Evolutionary conservation across 1,284 basidiomycete genomes (phyloP).

Genomic region (Neonothopanus nambi): DNA sequence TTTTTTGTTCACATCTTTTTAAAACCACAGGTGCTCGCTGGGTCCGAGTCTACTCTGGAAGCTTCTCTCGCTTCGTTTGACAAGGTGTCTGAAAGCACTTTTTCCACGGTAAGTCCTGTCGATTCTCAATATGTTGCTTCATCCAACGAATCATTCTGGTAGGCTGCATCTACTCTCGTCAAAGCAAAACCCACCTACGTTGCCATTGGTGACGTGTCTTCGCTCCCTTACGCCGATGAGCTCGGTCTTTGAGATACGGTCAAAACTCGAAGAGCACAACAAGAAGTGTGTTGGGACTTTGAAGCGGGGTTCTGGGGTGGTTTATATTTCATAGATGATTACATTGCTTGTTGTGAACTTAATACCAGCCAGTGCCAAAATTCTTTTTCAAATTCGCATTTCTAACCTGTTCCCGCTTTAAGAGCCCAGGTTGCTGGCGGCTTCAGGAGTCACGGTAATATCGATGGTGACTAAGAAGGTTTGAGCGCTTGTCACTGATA

Average conservation of each 20-base stretch:
- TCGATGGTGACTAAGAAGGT: too few species aligned
- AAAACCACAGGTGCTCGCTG: constrained; percentile 55
- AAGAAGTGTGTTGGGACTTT: too few species aligned
- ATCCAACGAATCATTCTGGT: constrained; percentile 8
- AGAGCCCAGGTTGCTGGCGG: too few species aligned
- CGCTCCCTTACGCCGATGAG: constrained; percentile 85
- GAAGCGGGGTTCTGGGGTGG: too few species aligned
- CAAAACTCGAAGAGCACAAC: too few species aligned
- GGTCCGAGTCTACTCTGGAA: constrained; percentile 53
- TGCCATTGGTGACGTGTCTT: constrained; percentile 74
- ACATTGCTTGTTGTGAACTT: too few species aligned
- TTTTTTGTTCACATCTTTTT: constrained; percentile 8
- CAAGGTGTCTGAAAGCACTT: constrained; percentile 54
- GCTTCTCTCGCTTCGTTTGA: constrained; percentile 60
- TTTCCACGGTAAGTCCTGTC: constrained; percentile 58
- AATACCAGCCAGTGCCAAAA: too few species aligned
- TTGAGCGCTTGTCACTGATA: too few species aligned
- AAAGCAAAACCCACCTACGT: constrained; percentile 84
- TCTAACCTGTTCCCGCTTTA: too few species aligned
- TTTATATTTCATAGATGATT: too few species aligned
- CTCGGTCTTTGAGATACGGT: constrained; percentile 63
- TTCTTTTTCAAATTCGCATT: too few species aligned
- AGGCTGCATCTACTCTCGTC: constrained; percentile 59
- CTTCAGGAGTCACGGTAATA: too few species aligned
- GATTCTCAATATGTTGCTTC: constrained; percentile 1